These are phyloP conservation scores for Fusarium pilosicola DNA, from an alignment of 2,329 filamentous ascomycete genomes.

Conservation along the genomic window DNA sequence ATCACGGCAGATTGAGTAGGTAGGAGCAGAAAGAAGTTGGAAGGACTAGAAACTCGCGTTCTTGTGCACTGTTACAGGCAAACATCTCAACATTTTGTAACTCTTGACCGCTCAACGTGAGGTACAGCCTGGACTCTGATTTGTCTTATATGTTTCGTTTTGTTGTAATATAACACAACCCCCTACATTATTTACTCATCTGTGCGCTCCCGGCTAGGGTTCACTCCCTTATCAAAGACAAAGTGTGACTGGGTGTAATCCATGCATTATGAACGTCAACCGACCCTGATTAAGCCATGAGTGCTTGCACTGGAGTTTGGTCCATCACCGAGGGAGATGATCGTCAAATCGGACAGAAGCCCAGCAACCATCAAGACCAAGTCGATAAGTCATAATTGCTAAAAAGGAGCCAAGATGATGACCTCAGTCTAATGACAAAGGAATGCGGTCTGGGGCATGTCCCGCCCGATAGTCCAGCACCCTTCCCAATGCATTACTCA, in stretches of 20 bases:
- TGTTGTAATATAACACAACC: neutral
- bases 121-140: no score
- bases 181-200: neutral
- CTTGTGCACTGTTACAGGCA: no score
- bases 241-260: neutral
- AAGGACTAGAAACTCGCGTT: neutral
- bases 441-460: slow-evolving; percentile 14
- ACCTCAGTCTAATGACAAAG: slow-evolving; percentile 11
- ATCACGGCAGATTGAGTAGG: neutral
- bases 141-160: neutral
- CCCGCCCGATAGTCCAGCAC: slow-evolving; percentile 1
- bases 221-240: slow-evolving; percentile 10
- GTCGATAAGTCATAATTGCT: neutral
- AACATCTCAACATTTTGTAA: neutral
- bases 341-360: neutral
- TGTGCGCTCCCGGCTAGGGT: slow-evolving; percentile 17
- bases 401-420: slow-evolving; percentile 1
- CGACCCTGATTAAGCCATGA: slow-evolving; percentile 12
- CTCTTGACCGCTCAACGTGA: neutral
- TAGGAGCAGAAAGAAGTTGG: no score
- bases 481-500: neutral
- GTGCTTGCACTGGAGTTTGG: neutral
- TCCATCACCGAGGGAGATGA: neutral
- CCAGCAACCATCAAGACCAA: neutral
- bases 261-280: slow-evolving; percentile 1